These are phyloP conservation scores for Tolypocladium cylindrosporum DNA, from an alignment of 2,329 filamentous ascomycete species.

Conservation along the genomic window DNA sequence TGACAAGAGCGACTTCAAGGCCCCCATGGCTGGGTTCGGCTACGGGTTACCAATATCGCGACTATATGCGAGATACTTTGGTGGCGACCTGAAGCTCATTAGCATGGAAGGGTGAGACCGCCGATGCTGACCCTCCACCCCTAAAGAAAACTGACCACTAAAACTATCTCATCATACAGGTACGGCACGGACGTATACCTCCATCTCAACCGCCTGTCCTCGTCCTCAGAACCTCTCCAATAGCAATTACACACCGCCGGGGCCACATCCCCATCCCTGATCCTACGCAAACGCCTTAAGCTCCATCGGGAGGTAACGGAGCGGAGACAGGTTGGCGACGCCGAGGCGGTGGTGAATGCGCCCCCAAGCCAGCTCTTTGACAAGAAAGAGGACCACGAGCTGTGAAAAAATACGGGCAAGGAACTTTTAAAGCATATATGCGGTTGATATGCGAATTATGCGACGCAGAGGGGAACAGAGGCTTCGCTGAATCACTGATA, in stretches of 20 bases:
- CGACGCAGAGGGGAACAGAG: not conserved
- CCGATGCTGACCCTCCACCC: not conserved
- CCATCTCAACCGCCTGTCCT: constrained; percentile 90
- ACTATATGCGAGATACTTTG: constrained; percentile 93
- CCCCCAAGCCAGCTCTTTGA: constrained; percentile 19
- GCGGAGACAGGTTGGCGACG: constrained; percentile 83
- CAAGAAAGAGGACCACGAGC: constrained; percentile 21
- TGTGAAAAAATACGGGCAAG: constrained; percentile 14
- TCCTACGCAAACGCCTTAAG: constrained; percentile 56
- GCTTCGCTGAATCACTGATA: not conserved
- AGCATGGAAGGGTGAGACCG: constrained; percentile 91
- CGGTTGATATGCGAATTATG: not conserved
- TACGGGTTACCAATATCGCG: constrained; percentile 92
- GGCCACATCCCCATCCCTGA: constrained; percentile 21
- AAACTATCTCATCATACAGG: constrained; percentile 31
- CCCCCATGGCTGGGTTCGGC: constrained; percentile 98
- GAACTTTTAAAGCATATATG: not conserved
- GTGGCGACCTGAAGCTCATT: constrained; percentile 92
- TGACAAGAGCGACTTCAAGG: constrained; percentile 98
- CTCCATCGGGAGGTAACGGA: constrained; percentile 65
- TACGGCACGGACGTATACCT: constrained; percentile 99
- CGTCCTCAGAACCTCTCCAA: constrained; percentile 92
- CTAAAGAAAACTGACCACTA: constrained; percentile 3
- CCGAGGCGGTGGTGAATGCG: constrained; percentile 61
- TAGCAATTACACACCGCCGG: constrained; percentile 59